These are phyloP conservation scores for Cantharellus cinnabarinus DNA, from an alignment of 768 basidiomycete species.

Conservation along the genomic window DNA sequence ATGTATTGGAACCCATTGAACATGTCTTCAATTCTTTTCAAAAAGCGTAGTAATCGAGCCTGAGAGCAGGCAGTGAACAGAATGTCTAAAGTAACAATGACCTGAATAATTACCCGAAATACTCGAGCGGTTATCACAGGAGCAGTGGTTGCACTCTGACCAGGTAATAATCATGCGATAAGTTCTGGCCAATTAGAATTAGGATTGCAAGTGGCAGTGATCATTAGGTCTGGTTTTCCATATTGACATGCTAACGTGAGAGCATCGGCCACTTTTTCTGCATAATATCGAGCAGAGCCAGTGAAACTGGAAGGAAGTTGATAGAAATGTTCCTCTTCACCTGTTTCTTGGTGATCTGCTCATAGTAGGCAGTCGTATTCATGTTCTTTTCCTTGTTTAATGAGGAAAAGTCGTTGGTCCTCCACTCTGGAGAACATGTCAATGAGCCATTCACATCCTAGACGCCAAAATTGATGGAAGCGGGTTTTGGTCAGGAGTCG, in stretches of 20 bases:
- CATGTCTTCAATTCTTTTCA: no score
- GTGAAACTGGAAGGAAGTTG: slow-evolving; percentile 4
- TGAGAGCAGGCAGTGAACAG: no score
- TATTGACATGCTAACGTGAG: slow-evolving; percentile 24
- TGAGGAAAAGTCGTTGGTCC: background rate
- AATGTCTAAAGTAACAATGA: no score
- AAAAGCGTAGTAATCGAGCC: no score
- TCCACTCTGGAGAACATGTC: slow-evolving; percentile 20
- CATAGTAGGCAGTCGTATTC: background rate
- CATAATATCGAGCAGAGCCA: background rate
- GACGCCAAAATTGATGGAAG: slow-evolving; percentile 19
- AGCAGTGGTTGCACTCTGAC: slow-evolving; percentile 19
- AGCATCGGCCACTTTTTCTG: slow-evolving; percentile 15
- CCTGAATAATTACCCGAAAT: slow-evolving; percentile 16
- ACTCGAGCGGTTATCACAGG: slow-evolving; percentile 20
- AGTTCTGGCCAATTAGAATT: slow-evolving; percentile 33
- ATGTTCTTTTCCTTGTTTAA: background rate
- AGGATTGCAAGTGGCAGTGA: slow-evolving; percentile 35
- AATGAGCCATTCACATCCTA: slow-evolving; percentile 19
- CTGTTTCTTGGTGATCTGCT: background rate
- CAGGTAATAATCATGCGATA: slow-evolving; percentile 18
- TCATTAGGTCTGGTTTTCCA: slow-evolving; percentile 24
- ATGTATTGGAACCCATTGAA: no score
- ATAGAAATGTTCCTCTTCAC: background rate
- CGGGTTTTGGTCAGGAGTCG: slow-evolving; percentile 16